phyloP scores from a whole-genome alignment of 768 basidiomycete genomes.

The Epithele typhae region DNA sequence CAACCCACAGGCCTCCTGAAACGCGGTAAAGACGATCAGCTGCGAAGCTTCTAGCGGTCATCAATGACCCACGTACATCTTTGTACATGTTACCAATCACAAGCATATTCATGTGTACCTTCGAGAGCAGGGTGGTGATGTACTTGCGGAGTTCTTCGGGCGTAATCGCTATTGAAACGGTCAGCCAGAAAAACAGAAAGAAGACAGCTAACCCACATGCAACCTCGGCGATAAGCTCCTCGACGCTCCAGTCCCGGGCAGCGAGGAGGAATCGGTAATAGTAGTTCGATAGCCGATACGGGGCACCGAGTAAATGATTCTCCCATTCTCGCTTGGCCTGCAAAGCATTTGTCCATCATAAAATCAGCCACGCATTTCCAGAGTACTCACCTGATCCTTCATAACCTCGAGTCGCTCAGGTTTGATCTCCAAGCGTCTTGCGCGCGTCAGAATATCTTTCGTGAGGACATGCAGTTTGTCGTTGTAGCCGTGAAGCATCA shows the following conservation, averaged over 20 bases:
- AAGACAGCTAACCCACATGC: constrained; percentile 18
- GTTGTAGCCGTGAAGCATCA: constrained; percentile 82
- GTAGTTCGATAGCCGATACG: constrained; percentile 75
- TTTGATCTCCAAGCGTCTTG: constrained; percentile 59
- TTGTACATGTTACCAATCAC: constrained; percentile 82
- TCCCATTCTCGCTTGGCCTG: constrained; percentile 75
- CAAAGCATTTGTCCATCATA: background rate
- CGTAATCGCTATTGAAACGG: constrained; percentile 52
- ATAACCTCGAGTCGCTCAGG: constrained; percentile 75
- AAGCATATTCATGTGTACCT: constrained; percentile 67
- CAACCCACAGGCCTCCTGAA: constrained; percentile 72
- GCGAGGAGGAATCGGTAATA: constrained; percentile 68
- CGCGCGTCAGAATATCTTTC: constrained; percentile 63
- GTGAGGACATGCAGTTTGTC: constrained; percentile 82
- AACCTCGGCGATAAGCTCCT: constrained; percentile 76
- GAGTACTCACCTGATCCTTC: constrained; percentile 67
- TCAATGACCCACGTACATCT: constrained; percentile 48
- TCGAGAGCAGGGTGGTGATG: constrained; percentile 51
- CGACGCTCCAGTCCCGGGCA: constrained; percentile 68
- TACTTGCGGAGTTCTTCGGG: constrained; percentile 66
- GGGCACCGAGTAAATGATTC: constrained; percentile 85
- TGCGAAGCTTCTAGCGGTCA: too few relatives aligned
- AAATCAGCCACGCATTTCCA: background rate
- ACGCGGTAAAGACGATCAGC: background rate
- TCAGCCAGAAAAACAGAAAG: background rate